These are phyloP conservation scores for Geoglossum glabrum DNA, from an alignment of 495 filamentous ascomycete genomes.

Conservation along the genomic window DNA sequence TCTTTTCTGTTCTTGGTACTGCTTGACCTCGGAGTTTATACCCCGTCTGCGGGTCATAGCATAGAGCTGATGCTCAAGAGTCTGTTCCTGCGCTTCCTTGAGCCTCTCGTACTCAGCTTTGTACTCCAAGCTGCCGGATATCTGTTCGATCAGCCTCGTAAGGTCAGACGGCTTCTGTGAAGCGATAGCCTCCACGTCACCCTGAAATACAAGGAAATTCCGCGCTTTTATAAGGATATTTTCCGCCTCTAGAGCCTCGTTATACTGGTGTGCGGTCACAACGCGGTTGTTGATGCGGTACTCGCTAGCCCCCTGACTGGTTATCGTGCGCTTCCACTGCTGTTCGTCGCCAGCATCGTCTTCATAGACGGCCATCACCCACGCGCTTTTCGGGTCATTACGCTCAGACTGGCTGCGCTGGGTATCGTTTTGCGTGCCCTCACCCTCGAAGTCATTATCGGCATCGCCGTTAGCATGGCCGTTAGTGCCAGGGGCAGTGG, in stretches of 20 bases:
- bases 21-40: conserved; percentile 95
- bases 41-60: conserved; percentile 73
- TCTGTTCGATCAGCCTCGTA: conserved; percentile 92
- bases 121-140: conserved; percentile 87
- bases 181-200: conserved; percentile 95
- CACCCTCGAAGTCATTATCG: conserved; percentile 31
- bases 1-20: conserved; percentile 91
- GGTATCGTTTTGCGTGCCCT: conserved; percentile 28
- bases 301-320: conserved; percentile 70
- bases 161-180: conserved; percentile 82
- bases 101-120: conserved; percentile 87
- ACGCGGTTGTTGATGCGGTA: conserved; percentile 88
- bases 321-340: conserved; percentile 88
- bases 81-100: conserved; percentile 66
- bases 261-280: conserved; percentile 82
- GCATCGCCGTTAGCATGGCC: conserved; percentile 30
- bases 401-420: conserved; percentile 29
- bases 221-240: conserved; percentile 95
- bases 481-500: conserved; percentile 27
- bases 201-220: conserved; percentile 96
- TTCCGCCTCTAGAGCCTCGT: conserved; percentile 76
- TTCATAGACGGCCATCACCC: conserved; percentile 98
- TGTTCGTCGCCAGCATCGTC: conserved; percentile 93
- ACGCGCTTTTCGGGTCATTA: conserved; percentile 75
- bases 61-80: conserved; percentile 68